Base-by-base conservation (phyloP, 345 rosid genomes). In the Adansonia digitata region DNA sequence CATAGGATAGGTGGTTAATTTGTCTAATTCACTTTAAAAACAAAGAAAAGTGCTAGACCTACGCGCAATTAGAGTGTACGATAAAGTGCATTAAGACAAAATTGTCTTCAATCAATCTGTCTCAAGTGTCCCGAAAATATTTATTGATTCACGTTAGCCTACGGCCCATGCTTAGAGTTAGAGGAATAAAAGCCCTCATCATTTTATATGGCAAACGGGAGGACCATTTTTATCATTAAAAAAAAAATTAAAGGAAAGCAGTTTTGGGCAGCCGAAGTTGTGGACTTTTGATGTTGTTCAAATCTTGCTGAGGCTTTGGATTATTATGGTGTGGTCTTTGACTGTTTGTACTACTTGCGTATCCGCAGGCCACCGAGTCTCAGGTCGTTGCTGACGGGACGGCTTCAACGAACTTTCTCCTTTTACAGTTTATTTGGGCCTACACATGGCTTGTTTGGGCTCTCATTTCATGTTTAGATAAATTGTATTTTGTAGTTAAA, bases 1-100 rank as follows among this genome's bases (percentile, higher is more conserved):
- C 42, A 22, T 17, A 12, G 53, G 51, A 15, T 20, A n/a, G 7
- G 55, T 24, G 22, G 45, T 12, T 78, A 1, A 85, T 81, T 85
- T 80, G 77, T 78, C 31, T 69, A 26, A 57, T 84, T 86, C 87
- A 87, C 83, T 76, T 61, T 73, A 71, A 67, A 24, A 77, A 77
- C 55, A 51, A 74, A 61, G 51, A 71, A 72, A 77, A 56, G 0
- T 35, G 59, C 26, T 17, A 57, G 43, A 57, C 53, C 53, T 35
- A 52, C 53, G 72, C 77, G 53, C 72, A 49, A 49, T 8, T 53
- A 48, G 49, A 56, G 27, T 31, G 75, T 35, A 57, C 56, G 67
- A 9, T 27, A 26, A 40, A 59, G 75, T 57, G 75, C 27, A 73
- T 22, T 9, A 57, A 56, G 64, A 57, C 75, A 40, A 72, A 39